These are phyloP conservation scores for Umbellularia californica DNA, from an alignment of 164 flowering plant species.

Conservation along the genomic window DNA sequence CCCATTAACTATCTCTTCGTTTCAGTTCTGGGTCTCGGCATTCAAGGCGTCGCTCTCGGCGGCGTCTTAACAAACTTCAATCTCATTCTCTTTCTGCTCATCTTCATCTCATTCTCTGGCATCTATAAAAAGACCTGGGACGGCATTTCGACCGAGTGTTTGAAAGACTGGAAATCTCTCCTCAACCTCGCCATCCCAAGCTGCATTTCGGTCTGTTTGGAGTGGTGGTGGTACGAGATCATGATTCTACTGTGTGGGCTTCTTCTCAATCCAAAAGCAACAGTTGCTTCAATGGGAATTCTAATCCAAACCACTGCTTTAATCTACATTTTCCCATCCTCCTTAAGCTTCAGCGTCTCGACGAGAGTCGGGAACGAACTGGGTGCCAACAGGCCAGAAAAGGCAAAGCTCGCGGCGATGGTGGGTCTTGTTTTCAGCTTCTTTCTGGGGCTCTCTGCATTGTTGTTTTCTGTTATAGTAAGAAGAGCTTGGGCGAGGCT, in stretches of 20 bases:
- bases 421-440: conserved; percentile 45
- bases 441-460: conserved; percentile 44
- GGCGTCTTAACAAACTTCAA: conserved; percentile 56
- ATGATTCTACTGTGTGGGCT: conserved; percentile 72
- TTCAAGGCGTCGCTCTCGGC: conserved; percentile 60
- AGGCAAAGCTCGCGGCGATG: conserved; percentile 42
- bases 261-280: conserved; percentile 52
- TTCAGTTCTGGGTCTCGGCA: conserved; percentile 42
- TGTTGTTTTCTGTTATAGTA: conserved; percentile 42
- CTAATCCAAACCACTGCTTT: conserved; percentile 71
- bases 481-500: conserved; percentile 57
- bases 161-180: conserved; percentile 46
- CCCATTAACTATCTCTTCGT: conserved; percentile 70
- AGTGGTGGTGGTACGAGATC: conserved; percentile 95
- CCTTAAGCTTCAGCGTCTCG: conserved; percentile 62
- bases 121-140: conserved; percentile 54
- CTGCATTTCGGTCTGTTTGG: conserved; percentile 74
- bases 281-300: conserved; percentile 82
- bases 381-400: conserved; percentile 51
- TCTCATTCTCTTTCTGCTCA: conserved; percentile 41
- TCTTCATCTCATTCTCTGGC: conserved; percentile 40
- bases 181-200: conserved; percentile 61
- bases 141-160: conserved; percentile 36
- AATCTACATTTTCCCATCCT: conserved; percentile 81
- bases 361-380: conserved; percentile 72